phyloP scores from a whole-genome alignment of 257 asterid genomes.

The Striga asiatica region DNA sequence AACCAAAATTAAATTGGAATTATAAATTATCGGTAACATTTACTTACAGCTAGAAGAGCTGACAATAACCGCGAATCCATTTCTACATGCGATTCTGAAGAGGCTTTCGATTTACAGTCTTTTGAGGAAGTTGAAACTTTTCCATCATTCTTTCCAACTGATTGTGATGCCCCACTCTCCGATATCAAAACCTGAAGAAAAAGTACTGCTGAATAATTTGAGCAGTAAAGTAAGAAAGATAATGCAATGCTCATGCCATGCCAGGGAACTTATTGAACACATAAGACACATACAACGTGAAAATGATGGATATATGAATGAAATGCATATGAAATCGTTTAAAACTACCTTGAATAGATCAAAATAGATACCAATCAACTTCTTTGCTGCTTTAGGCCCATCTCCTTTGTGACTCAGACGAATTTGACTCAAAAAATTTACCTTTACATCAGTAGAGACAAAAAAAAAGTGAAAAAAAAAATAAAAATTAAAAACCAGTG shows the following conservation, averaged over 20 bases:
- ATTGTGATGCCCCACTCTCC: conserved; percentile 37
- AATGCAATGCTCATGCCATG: too few species aligned
- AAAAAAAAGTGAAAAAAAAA: neutral
- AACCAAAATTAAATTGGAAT: too few species aligned
- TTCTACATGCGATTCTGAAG: conserved; percentile 52
- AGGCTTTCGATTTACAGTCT: conserved; percentile 31
- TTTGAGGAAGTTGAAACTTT: conserved; percentile 33
- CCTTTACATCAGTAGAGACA: conserved; percentile 38
- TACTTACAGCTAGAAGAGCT: conserved; percentile 74
- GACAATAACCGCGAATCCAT: conserved; percentile 94
- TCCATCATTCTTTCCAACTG: conserved; percentile 25
- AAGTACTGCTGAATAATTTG: neutral
- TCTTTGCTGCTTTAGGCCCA: conserved; percentile 91
- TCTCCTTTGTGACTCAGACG: conserved; percentile 82
- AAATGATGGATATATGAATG: neutral
- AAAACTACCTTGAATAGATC: conserved; percentile 80
- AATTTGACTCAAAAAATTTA: conserved; percentile 75
- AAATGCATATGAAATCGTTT: conserved; percentile 2
- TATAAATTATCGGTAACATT: too few species aligned
- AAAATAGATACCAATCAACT: conserved; percentile 82
- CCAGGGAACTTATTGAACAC: too few species aligned
- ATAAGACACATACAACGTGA: too few species aligned
- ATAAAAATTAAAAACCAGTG: too few species aligned
- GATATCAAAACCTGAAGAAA: conserved; percentile 65
- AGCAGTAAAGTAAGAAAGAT: neutral